phyloP scores from a whole-genome alignment of 164 flowering plant genomes.

The Vitis amurensis region DNA sequence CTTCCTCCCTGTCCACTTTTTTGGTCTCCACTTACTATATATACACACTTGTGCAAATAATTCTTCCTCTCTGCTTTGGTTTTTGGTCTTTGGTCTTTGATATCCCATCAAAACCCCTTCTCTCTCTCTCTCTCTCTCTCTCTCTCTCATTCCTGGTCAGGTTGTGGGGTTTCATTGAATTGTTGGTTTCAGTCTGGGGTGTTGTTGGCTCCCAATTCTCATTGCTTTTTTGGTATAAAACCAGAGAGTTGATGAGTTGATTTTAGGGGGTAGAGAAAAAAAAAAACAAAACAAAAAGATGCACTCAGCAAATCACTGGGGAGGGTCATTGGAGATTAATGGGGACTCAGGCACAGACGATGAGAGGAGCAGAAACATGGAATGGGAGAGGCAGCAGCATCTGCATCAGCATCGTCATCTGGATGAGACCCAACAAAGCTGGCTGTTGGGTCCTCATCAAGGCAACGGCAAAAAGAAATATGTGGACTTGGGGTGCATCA shows the following conservation, averaged over 20 bases:
- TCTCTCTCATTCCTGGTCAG: too few species aligned
- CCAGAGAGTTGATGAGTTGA: too few species aligned
- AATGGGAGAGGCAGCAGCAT: constrained; percentile 53
- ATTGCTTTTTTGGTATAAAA: too few species aligned
- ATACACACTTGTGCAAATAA: too few species aligned
- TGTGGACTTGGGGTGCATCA: constrained; percentile 75
- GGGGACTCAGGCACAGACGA: constrained; percentile 33
- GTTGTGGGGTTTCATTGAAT: too few species aligned
- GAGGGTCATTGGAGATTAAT: constrained; percentile 67
- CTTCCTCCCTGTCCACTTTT: too few species aligned
- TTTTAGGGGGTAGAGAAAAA: too few species aligned
- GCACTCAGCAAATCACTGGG: constrained; percentile 66
- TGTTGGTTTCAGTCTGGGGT: background rate
- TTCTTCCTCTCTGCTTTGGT: too few species aligned
- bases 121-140: too few species aligned
- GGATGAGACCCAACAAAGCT: constrained; percentile 76
- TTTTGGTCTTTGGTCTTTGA: too few species aligned
- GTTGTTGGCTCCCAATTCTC: background rate
- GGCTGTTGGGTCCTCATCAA: constrained; percentile 58
- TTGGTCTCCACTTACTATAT: too few species aligned
- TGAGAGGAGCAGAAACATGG: constrained; percentile 36
- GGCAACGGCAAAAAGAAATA: constrained; percentile 60
- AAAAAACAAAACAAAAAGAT: constrained; percentile 18
- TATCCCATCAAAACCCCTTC: too few species aligned
- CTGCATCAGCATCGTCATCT: constrained; percentile 24